Base-by-base conservation (phyloP, 352 stramenopile species). In the Globisporangium cederbergense region DNA sequence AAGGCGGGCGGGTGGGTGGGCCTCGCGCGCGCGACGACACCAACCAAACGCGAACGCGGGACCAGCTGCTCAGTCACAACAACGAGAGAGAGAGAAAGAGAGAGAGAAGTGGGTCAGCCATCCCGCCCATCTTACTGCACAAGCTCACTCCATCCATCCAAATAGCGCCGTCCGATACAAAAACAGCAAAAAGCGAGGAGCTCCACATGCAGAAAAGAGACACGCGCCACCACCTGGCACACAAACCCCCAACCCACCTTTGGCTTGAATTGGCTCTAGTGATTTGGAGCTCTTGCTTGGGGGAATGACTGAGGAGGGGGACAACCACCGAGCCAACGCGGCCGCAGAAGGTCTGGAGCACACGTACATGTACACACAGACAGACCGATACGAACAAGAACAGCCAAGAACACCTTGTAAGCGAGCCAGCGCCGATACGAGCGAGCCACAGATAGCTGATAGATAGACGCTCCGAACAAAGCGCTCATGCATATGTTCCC, bases 161-260 rank as follows among this genome's bases (percentile, higher is more conserved):
- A 63, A 9, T 30, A 55, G 28, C 51, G 14, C 14, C 42, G 42
- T 9, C 32, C 38, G 32, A 60, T 28, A 32, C 20, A 60, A 60
- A 59, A 8, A 36, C 4, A 18, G 36, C 36, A 59, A 8, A 36
- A 16, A 18, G 36, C 36, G 36, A 42, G 11, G 28, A 56, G 50
- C 51, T 57, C 58, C 5, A 8, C 4, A 8, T 54, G 22, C 58
- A 63, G 58, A 63, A 63, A 63, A 51, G 40, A 28, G 60, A 56
- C 58, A 53, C 14, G 36, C 28, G 20, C 13, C 43, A 25, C 22
- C 16, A 62, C 58, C 57, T 63, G 67, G 32, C 57, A 51, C 55
- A 50, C 65, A 36, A 30, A 30, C 16, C 25, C 55, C 55, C 54
- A 69, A 57, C 51, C 51, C 51, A 57, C 51, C 51, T 57, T 22